These are phyloP conservation scores for Aspergillus viridinutans DNA, from an alignment of 2,329 filamentous ascomycete species.

Conservation along the genomic window DNA sequence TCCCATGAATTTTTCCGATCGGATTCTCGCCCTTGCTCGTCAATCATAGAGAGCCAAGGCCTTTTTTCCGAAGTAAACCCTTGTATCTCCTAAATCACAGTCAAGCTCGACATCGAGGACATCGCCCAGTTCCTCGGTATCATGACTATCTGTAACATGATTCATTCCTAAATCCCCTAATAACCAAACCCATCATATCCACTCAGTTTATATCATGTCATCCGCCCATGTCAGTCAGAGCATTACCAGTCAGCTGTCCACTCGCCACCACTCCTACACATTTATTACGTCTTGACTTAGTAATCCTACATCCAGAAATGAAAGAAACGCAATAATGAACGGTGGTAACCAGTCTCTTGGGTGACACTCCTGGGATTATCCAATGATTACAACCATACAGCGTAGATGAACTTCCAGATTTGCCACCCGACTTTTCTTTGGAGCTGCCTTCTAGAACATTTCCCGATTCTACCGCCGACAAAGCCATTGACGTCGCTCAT, in stretches of 20 bases:
- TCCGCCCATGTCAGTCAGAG: background rate
- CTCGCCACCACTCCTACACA: background rate
- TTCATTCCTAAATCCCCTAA: background rate
- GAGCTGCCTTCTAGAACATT: background rate
- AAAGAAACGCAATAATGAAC: background rate
- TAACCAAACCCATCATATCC: background rate
- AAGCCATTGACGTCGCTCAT: background rate
- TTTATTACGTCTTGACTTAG: background rate
- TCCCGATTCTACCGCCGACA: background rate
- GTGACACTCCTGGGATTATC: no score
- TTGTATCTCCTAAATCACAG: background rate
- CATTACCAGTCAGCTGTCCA: background rate
- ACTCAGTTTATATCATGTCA: background rate
- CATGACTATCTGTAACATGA: background rate
- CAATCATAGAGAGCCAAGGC: background rate
- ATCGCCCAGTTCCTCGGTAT: background rate
- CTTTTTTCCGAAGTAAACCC: background rate
- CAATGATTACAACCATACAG: background rate
- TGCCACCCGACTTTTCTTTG: background rate
- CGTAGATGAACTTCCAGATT: background rate
- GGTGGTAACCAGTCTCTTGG: background rate
- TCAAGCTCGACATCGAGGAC: background rate
- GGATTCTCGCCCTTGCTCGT: background rate
- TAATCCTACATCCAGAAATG: background rate
- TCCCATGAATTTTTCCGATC: background rate